Evolutionary conservation across 2,329 filamentous ascomycete species (phyloP).

Genomic region (Hypomyces rosellus): DNA sequence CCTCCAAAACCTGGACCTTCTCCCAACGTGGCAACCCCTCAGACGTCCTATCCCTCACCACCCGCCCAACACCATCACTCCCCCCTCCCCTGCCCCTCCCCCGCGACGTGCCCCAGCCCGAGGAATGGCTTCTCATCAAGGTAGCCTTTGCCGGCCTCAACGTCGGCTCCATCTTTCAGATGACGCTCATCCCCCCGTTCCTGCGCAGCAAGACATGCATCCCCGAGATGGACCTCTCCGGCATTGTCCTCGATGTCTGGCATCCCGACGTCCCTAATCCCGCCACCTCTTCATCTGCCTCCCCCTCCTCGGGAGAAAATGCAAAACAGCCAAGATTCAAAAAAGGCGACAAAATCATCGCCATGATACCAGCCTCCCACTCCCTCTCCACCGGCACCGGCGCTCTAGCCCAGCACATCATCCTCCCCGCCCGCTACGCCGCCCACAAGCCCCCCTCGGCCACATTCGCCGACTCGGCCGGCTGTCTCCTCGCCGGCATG

Average conservation of each 20-base stretch:
- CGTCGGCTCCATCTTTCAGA: constrained; percentile 35
- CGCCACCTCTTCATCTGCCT: no score
- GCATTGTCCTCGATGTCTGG: constrained; percentile 32
- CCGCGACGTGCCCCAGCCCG: constrained; percentile 19
- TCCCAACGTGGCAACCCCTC: constrained; percentile 22
- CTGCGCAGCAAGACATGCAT: constrained; percentile 29
- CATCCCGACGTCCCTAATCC: constrained; percentile 13
- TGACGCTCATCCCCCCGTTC: constrained; percentile 34
- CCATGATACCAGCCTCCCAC: constrained; percentile 30
- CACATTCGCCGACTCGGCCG: constrained; percentile 28
- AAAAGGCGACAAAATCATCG: constrained; percentile 30
- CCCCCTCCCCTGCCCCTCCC: constrained; percentile 23
- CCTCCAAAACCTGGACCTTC: constrained; percentile 24
- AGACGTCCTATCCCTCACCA: constrained; percentile 21
- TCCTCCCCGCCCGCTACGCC: constrained; percentile 28
- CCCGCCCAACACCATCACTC: constrained; percentile 18
- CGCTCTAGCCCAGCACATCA: constrained; percentile 34
- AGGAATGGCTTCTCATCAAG: constrained; percentile 34
- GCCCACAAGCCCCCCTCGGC: constrained; percentile 26
- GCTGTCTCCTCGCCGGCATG: constrained; percentile 32
- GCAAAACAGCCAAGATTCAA: constrained; percentile 15
- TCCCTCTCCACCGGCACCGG: constrained; percentile 30
- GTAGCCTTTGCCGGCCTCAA: constrained; percentile 40
- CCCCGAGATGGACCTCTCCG: constrained; percentile 40
- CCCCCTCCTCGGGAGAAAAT: not conserved